Evolutionary conservation across 495 filamentous ascomycete species (phyloP).

Genomic region (Podospora pseudopauciseta): DNA sequence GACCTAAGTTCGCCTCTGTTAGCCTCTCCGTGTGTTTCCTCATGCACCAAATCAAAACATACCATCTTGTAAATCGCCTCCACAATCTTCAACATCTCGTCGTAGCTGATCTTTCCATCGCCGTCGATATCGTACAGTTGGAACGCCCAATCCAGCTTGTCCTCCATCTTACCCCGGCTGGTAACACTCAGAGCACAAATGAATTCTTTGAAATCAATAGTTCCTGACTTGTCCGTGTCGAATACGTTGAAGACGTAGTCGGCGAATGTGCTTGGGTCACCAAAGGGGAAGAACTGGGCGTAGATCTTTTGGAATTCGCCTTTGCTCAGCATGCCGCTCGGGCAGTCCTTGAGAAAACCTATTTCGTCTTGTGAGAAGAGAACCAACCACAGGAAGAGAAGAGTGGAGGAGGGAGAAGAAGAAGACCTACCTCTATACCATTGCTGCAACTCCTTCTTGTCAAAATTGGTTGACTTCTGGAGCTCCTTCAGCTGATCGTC

Average conservation of each 20-base stretch:
- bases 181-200: constrained; percentile 98
- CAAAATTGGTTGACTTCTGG: constrained; percentile 94
- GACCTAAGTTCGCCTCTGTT: constrained; percentile 54
- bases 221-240: constrained; percentile 92
- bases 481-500: constrained; percentile 91
- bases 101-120: constrained; percentile 97
- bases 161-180: constrained; percentile 95
- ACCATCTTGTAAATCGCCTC: constrained; percentile 99
- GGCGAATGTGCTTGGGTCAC: constrained; percentile 92
- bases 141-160: constrained; percentile 99
- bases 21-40: neutral
- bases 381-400: neutral
- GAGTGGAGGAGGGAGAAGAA: neutral
- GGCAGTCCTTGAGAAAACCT: constrained; percentile 99
- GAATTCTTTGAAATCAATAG: constrained; percentile 99
- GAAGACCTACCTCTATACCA: constrained; percentile 88
- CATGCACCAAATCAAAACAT: constrained; percentile 17
- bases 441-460: constrained; percentile 99
- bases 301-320: constrained; percentile 99
- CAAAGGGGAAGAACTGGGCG: constrained; percentile 98
- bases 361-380: neutral
- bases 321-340: constrained; percentile 92
- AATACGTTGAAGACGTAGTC: constrained; percentile 99
- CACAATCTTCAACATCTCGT: constrained; percentile 97
- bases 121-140: constrained; percentile 99